Percentiles rank a stretch among this genome's conserved stretches.
Conservation (phyloP, 345 rosid species). For the Eucalyptus polyanthemos region DNA sequence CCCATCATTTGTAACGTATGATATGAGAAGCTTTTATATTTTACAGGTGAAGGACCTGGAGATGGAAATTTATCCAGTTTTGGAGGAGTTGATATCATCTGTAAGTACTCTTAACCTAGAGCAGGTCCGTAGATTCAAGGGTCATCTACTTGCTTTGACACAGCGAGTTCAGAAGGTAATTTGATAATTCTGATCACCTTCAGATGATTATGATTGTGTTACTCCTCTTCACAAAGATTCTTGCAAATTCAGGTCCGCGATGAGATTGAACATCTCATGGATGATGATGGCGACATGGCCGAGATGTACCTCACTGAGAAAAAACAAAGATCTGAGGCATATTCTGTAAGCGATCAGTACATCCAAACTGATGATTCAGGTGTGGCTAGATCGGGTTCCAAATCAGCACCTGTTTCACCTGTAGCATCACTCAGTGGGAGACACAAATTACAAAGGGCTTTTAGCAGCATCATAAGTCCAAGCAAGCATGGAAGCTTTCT, state of each 20-base stretch:
- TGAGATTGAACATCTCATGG: constrained; percentile 96
- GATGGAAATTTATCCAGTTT: constrained; percentile 76
- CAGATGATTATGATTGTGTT: background rate
- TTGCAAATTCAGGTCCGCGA: constrained; percentile 61
- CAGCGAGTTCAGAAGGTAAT: constrained; percentile 94
- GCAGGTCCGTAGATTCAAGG: constrained; percentile 82
- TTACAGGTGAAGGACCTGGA: constrained; percentile 78
- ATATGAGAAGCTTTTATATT: background rate
- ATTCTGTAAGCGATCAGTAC: constrained; percentile 26
- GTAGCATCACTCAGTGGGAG: constrained; percentile 36
- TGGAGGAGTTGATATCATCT: constrained; percentile 82
- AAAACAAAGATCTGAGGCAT: constrained; percentile 60
- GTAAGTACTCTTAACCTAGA: constrained; percentile 83
- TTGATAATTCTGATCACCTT: background rate
- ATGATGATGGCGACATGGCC: constrained; percentile 99
- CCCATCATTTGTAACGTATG: background rate
- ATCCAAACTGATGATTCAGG: constrained; percentile 19
- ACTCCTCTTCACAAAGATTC: background rate
- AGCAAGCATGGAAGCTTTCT: constrained; percentile 57
- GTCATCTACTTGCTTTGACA: constrained; percentile 79
- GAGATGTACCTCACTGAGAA: constrained; percentile 97
- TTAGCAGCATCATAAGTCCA: constrained; percentile 56
- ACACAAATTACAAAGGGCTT: constrained; percentile 70
- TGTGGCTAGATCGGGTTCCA: constrained; percentile 27
- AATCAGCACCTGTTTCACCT: constrained; percentile 88